phyloP scores from a whole-genome alignment of 192 early-diverging fungal species.

The Backusella tarrabulga region DNA sequence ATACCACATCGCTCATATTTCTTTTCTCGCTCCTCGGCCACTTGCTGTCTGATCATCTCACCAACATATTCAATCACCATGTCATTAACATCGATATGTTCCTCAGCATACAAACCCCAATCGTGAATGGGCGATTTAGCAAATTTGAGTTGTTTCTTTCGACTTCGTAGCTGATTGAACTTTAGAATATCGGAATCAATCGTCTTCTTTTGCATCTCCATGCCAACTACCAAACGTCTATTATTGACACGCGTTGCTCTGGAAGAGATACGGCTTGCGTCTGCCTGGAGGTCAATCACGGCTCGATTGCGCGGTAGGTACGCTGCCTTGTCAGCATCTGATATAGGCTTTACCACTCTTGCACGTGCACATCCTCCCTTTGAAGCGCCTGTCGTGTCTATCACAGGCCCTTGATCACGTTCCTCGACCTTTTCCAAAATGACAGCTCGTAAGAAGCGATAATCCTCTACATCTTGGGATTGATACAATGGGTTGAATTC shows the following conservation, averaged over 20 bases:
- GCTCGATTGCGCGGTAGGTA: conserved; percentile 50
- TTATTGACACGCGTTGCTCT: conserved; percentile 68
- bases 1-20: conserved; percentile 93
- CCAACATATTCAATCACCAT: conserved; percentile 99
- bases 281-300: conserved; percentile 31
- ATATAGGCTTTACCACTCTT: conserved; percentile 65
- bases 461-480: conserved; percentile 44
- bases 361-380: conserved; percentile 69
- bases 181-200: conserved; percentile 69
- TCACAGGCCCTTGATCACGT: background rate
- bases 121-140: conserved; percentile 93
- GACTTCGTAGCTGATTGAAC: conserved; percentile 88
- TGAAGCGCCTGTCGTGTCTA: no score
- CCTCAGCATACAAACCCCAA: conserved; percentile 96
- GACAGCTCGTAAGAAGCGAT: conserved; percentile 40
- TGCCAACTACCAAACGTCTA: conserved; percentile 53
- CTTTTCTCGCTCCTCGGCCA: conserved; percentile 93
- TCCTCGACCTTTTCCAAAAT: conserved; percentile 22
- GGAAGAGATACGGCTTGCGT: conserved; percentile 24
- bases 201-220: conserved; percentile 46
- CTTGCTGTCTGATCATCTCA: conserved; percentile 87
- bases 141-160: conserved; percentile 89
- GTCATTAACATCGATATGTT: conserved; percentile 85
- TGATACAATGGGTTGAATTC: conserved; percentile 36
- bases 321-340: conserved; percentile 56